These are phyloP conservation scores for Hymenoscyphus repandus DNA, from an alignment of 2,329 filamentous ascomycete genomes.

Conservation along the genomic window DNA sequence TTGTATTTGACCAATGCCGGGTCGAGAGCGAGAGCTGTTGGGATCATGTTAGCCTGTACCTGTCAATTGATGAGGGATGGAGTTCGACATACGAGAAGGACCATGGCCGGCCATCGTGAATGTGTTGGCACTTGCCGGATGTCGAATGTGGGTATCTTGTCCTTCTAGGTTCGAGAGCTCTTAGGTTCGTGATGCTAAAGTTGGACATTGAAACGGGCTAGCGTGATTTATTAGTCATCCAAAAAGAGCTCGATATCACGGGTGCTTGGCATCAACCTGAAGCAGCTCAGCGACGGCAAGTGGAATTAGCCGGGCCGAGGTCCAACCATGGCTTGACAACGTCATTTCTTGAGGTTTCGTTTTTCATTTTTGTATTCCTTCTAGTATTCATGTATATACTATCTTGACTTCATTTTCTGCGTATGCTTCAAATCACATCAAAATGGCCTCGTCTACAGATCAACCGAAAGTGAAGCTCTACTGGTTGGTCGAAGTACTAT, in stretches of 20 bases:
- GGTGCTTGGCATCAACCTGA: no score
- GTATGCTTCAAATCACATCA: neutral
- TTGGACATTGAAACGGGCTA: neutral
- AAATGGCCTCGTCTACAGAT: slow-evolving; percentile 7
- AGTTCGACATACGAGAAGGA: slow-evolving; percentile 37
- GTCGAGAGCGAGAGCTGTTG: slow-evolving; percentile 28
- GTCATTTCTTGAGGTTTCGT: no score
- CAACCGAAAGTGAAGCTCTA: slow-evolving; percentile 49
- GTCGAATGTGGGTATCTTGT: neutral
- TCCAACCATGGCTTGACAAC: neutral
- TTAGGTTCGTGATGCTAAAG: neutral
- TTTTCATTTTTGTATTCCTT: neutral
- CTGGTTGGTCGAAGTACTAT: slow-evolving; percentile 37
- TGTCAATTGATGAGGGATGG: neutral
- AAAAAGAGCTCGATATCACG: no score
- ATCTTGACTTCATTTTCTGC: neutral
- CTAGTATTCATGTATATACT: neutral
- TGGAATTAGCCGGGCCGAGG: no score
- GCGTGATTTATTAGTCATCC: neutral
- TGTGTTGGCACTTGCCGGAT: slow-evolving; percentile 19
- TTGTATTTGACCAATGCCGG: slow-evolving; percentile 53
- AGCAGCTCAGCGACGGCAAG: no score
- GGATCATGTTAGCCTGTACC: slow-evolving; percentile 10
- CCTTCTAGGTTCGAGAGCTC: neutral
- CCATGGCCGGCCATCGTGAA: slow-evolving; percentile 43